Evolutionary conservation across 176 grass and related monocot genomes (phyloP), one percentile per base, ranked within the genome.

Genomic region (Guadua angustifolia): DNA sequence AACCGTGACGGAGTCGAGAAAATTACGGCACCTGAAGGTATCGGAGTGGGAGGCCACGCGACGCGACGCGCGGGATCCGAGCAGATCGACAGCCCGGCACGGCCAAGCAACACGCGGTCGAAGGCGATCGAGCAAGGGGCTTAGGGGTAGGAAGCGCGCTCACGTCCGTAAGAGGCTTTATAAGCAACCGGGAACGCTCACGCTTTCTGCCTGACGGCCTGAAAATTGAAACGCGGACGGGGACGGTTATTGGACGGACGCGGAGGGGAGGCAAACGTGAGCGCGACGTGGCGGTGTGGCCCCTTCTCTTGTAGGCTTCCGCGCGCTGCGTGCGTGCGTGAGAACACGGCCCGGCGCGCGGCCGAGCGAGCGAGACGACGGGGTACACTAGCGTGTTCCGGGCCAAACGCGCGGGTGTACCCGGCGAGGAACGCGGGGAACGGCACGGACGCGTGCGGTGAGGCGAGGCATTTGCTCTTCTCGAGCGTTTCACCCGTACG

Each of bases 151-250:
- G 52, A 55, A 2, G 52, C 52, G 18, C 52, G 18, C 49, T 51
- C 17, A 17, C 49, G 49, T 51, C 5, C 15, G 15, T 51, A 1
- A 1, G 49, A 51, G 45, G 45, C 11, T 47, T 47, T 47, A 47
- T 14, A 82, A 72, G 68, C 67, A 82, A 63, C 81, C 69, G 40
- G 55, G 29, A 71, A 61, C 42, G 75, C 32, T 71, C 84, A 79
- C 26, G 84, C 83, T 43, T 71, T 79, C 83, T 16, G 83, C 83
- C 83, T 85, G 83, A 62, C 26, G 83, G 19, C 18, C 73, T 66
- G 3, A 22, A 6, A 75, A 43, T 8, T 22, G 72, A 61, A 56
- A 45, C 72, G n/a, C 60, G 82, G 72, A 2, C 42, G 21, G 84
- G 21, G 67, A 52, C 67, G 44, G 84, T 72, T 86, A 17, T 44